These are phyloP conservation scores for Nymphaea thermarum DNA, from an alignment of 164 flowering plant genomes.

Conservation along the genomic window DNA sequence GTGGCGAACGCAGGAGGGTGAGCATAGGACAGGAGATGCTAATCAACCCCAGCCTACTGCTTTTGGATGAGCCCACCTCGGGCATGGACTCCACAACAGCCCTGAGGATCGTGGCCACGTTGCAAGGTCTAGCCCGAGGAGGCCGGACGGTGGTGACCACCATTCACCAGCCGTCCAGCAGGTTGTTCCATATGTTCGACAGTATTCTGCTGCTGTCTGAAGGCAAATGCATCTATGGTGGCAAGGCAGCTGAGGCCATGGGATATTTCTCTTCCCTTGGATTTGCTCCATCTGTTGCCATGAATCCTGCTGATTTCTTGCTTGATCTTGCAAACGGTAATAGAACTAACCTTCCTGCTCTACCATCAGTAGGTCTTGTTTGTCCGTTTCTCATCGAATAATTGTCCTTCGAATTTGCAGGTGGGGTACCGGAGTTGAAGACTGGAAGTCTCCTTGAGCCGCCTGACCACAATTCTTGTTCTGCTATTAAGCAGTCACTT, in stretches of 20 bases:
- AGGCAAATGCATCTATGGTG: conserved; percentile 69
- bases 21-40: conserved; percentile 93
- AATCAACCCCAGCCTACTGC: conserved; percentile 72
- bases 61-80: conserved; percentile 90
- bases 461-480: conserved; percentile 39
- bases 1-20: conserved; percentile 88
- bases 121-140: conserved; percentile 55
- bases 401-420: conserved; percentile 18
- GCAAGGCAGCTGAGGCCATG: conserved; percentile 41
- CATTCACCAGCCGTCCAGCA: conserved; percentile 89
- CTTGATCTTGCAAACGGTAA: conserved; percentile 92
- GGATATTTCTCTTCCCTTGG: conserved; percentile 66
- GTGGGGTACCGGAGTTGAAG: conserved; percentile 33
- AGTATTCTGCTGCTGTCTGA: conserved; percentile 68
- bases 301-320: conserved; percentile 86
- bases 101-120: conserved; percentile 48
- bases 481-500: conserved; percentile 37
- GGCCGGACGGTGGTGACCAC: conserved; percentile 77
- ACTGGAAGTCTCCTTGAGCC: conserved; percentile 13
- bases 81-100: conserved; percentile 95
- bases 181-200: conserved; percentile 74
- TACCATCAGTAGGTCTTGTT: too few relatives aligned
- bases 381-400: too few relatives aligned
- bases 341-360: too few relatives aligned
- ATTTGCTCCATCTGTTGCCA: conserved; percentile 28